A percentile compares a stretch with the other conserved stretches of the same genome.
Evolutionary conservation across 306 rosid species (phyloP).

Genomic region (Citrullus amarus): DNA sequence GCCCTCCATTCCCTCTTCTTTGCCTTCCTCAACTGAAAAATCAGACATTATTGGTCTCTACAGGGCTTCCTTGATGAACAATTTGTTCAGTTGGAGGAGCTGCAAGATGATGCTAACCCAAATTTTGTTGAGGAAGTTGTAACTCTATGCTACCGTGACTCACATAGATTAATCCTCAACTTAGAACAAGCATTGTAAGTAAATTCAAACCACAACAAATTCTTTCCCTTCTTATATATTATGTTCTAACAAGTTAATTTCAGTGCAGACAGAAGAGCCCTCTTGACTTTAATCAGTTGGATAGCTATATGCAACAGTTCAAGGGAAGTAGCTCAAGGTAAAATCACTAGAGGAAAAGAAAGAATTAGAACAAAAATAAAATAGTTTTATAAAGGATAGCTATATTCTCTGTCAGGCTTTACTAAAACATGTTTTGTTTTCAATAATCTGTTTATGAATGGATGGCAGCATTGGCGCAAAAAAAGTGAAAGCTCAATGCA

Average conservation of each 20-base stretch:
- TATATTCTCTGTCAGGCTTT: neutral
- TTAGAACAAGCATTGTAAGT: conserved; percentile 63
- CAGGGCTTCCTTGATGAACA: conserved; percentile 88
- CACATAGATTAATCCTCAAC: conserved; percentile 46
- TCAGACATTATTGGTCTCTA: neutral
- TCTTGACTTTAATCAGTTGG: conserved; percentile 57
- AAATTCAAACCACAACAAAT: neutral
- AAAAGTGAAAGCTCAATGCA: conserved; percentile 80
- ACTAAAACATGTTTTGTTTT: neutral
- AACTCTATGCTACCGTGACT: conserved; percentile 61
- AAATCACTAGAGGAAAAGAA: neutral
- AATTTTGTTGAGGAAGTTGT: conserved; percentile 89
- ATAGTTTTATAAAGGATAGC: neutral
- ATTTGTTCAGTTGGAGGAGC: conserved; percentile 69
- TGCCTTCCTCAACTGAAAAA: neutral
- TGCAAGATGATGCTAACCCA: conserved; percentile 78
- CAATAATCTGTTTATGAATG: conserved; percentile 9
- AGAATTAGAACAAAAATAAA: neutral
- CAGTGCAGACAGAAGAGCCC: conserved; percentile 44
- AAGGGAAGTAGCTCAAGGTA: conserved; percentile 94
- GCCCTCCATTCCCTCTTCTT: neutral
- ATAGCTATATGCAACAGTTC: conserved; percentile 67
- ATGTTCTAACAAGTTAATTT: neutral
- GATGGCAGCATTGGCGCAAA: conserved; percentile 83
- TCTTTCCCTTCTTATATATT: neutral